Evolutionary conservation across 2,329 filamentous ascomycete genomes (phyloP).

Genomic region (Fusarium nanum): DNA sequence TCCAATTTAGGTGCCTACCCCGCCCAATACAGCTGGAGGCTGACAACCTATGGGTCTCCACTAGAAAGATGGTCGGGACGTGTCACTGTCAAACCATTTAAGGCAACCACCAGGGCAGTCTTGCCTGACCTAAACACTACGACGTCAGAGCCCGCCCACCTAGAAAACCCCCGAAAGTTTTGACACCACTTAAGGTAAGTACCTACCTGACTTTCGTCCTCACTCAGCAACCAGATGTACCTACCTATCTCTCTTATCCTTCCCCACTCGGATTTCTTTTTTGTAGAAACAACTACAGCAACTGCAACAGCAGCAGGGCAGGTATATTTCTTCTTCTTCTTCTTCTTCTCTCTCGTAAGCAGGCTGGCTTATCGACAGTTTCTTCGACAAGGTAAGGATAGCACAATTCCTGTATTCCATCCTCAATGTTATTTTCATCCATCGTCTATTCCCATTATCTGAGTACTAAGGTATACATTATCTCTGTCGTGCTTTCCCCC

Average conservation of each 20-base stretch:
- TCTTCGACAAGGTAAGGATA: background rate
- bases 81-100: conserved; percentile 22
- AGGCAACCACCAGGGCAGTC: conserved; percentile 8
- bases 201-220: conserved; percentile 20
- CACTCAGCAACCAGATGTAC: background rate
- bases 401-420: background rate
- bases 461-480: background rate
- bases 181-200: background rate
- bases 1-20: conserved; percentile 18
- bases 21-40: conserved; percentile 17
- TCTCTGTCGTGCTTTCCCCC: background rate
- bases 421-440: background rate
- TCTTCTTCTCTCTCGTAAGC: background rate
- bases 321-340: background rate
- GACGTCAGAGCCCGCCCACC: background rate
- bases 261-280: background rate
- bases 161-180: conserved; percentile 12
- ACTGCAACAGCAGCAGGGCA: background rate
- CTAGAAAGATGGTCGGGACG: conserved; percentile 23
- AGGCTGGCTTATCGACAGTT: background rate
- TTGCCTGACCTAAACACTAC: conserved; percentile 2
- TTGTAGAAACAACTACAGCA: background rate
- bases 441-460: background rate
- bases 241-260: background rate
- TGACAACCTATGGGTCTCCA: conserved; percentile 33